Conservation (phyloP, 202 grass and related monocot species). For the Schoenoplectus triqueter region DNA sequence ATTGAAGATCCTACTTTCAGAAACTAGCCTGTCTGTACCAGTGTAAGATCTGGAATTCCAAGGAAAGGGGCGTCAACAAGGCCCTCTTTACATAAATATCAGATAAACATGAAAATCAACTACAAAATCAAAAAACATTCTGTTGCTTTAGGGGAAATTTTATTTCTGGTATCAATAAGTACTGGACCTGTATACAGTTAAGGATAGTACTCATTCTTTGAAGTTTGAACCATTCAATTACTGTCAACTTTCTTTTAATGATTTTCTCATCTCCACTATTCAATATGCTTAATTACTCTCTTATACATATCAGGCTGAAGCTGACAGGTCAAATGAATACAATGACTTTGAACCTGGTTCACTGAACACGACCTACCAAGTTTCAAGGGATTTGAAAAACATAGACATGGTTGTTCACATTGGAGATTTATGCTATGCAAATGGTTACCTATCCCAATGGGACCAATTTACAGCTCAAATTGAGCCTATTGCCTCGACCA, state of each 20-base stretch:
- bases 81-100: not conserved
- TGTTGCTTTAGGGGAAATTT: conserved; percentile 11
- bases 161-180: conserved; percentile 2
- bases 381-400: conserved; percentile 80
- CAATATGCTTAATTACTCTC: conserved; percentile 1
- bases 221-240: conserved; percentile 15
- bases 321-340: conserved; percentile 84
- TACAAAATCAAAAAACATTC: conserved; percentile 20
- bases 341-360: conserved; percentile 81
- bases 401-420: conserved; percentile 89
- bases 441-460: conserved; percentile 95
- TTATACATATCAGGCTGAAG: conserved; percentile 57
- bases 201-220: conserved; percentile 12
- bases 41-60: not conserved
- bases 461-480: conserved; percentile 95
- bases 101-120: not conserved
- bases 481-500: conserved; percentile 77
- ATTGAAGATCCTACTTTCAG: not conserved
- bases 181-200: conserved; percentile 2
- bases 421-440: conserved; percentile 81
- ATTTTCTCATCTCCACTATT: not conserved
- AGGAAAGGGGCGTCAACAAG: not conserved
- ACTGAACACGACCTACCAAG: conserved; percentile 84
- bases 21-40: conserved; percentile 1
- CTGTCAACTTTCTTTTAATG: not conserved